A percentile compares a stretch with the other conserved stretches of the same genome.
Conservation (phyloP, 257 asterid genomes). For the Solanum sejunctum region DNA sequence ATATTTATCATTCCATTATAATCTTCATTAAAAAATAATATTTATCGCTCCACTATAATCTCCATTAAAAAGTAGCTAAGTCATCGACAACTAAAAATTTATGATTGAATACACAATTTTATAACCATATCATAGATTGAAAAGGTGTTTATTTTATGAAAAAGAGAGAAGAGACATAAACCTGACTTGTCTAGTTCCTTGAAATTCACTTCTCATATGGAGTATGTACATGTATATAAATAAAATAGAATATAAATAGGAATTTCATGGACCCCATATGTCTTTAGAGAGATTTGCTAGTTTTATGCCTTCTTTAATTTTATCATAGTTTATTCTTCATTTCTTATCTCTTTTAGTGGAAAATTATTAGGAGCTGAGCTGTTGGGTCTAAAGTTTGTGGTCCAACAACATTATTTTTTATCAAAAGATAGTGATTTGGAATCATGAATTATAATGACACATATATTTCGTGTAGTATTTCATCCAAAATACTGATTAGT, state of each 20-base stretch:
- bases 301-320: background rate
- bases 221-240: background rate
- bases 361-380: background rate
- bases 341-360: background rate
- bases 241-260: background rate
- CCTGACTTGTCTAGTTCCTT: background rate
- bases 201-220: background rate
- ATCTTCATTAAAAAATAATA: fast-evolving
- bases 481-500: background rate
- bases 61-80: no score
- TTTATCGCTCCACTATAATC: no score
- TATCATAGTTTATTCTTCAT: background rate
- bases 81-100: background rate
- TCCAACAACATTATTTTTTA: background rate
- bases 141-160: no score
- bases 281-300: background rate
- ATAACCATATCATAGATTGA: background rate
- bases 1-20: no score
- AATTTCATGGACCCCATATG: background rate
- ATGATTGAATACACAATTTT: background rate
- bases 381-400: background rate
- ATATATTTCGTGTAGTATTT: background rate
- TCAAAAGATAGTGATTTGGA: background rate
- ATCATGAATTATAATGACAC: background rate
- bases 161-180: background rate